A percentile compares a stretch with the other conserved stretches of the same genome.
Conservation (phyloP, 2,329 filamentous ascomycete genomes). For the Colletotrichum sp. region DNA sequence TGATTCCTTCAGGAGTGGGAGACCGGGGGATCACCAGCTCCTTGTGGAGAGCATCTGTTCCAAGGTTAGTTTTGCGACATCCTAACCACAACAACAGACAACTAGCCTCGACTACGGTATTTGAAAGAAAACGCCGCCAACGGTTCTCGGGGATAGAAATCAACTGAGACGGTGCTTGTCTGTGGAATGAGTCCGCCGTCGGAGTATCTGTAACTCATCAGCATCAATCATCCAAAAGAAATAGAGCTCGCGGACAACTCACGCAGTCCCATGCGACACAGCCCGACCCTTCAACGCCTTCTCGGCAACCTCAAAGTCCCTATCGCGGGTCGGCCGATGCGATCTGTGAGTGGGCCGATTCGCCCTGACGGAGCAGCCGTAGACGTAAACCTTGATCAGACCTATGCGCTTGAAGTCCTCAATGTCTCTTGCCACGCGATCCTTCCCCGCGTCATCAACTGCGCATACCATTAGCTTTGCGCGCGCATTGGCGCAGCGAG, state of each 20-base stretch:
- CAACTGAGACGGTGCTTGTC: neutral
- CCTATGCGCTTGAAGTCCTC: conserved; percentile 20
- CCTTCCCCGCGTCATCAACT: conserved; percentile 17
- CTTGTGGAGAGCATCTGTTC: conserved; percentile 22
- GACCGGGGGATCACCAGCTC: conserved; percentile 23
- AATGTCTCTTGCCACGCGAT: conserved; percentile 4
- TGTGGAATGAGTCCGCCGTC: neutral
- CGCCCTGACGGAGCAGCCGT: neutral
- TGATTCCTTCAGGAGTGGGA: conserved; percentile 16
- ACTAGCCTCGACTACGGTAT: conserved; percentile 26
- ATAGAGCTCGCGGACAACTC: neutral
- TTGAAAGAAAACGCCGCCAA: conserved; percentile 26
- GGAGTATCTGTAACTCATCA: neutral
- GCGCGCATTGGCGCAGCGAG: neutral
- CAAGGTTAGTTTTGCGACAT: neutral
- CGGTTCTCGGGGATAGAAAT: neutral
- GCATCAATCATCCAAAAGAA: neutral
- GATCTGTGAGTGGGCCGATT: neutral
- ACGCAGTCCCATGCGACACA: conserved; percentile 25
- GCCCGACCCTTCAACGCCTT: conserved; percentile 23
- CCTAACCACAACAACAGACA: neutral
- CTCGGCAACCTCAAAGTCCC: conserved; percentile 5
- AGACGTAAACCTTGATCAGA: conserved; percentile 22
- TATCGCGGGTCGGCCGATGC: neutral
- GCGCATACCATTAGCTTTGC: neutral